Conservation (phyloP, 352 stramenopile species). For the Globisporangium mamillatum region DNA sequence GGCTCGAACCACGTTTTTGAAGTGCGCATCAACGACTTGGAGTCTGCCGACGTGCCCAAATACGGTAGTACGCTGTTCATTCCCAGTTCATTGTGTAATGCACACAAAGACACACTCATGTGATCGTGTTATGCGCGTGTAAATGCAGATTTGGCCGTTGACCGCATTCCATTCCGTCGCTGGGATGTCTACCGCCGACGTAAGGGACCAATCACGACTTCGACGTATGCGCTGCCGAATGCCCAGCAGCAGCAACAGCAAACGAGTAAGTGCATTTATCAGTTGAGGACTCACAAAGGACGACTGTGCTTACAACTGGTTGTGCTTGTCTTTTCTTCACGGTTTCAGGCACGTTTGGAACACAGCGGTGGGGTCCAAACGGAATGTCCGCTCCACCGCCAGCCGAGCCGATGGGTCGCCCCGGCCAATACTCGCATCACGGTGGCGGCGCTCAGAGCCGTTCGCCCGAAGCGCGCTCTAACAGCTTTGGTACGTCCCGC, state of each 20-base stretch:
- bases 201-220: slow-evolving; percentile 44
- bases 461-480: slow-evolving; percentile 13
- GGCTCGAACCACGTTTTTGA: slow-evolving; percentile 72
- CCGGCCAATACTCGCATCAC: slow-evolving; percentile 5
- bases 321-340: not conserved
- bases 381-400: slow-evolving; percentile 33
- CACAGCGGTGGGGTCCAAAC: slow-evolving; percentile 62
- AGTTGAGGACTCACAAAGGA: not conserved
- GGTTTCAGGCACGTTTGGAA: slow-evolving; percentile 49
- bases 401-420: slow-evolving; percentile 19
- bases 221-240: slow-evolving; percentile 42
- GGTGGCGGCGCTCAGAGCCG: slow-evolving; percentile 1
- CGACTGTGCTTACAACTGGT: not conserved
- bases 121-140: not conserved
- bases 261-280: not conserved
- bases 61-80: slow-evolving; percentile 49
- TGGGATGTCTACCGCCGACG: slow-evolving; percentile 81
- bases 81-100: not conserved
- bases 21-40: slow-evolving; percentile 84
- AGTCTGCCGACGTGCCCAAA: slow-evolving; percentile 73
- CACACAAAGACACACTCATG: not conserved
- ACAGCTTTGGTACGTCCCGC: slow-evolving; percentile 14
- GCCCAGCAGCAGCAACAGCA: slow-evolving; percentile 14
- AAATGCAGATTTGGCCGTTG: slow-evolving; percentile 63
- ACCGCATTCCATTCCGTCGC: slow-evolving; percentile 74